Evolutionary conservation across 345 rosid species (phyloP), one percentile per base, ranked within the genome.

Genomic region (Eucalyptus curtisii): DNA sequence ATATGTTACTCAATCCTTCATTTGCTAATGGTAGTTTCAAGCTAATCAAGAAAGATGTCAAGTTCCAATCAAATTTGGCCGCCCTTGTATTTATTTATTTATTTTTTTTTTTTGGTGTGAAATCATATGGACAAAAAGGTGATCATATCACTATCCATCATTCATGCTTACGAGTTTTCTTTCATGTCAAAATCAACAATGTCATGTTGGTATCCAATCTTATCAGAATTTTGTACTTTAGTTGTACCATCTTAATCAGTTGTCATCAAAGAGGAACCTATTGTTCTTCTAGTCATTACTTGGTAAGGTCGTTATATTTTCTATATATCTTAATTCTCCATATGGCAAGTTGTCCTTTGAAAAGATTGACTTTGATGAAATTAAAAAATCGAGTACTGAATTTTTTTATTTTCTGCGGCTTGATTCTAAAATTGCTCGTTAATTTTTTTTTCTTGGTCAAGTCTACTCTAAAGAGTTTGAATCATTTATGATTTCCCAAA

Each of bases 151-250:
- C 76, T 66, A 33, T 64, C 4, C 6, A 4, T 64, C 5, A 5
- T 49, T 49, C 50, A 49, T 14, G 50, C 17, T 13, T 14, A 49
- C 7, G 15, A 49, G 50, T 49, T 6, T 49, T 14, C 50, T 14
- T 49, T 1, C 1, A 0, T 49, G 50, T 14, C 50, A 14, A 49
- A 49, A 14, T 14, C 2, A 6, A 14, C 1, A 1, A 14, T 49
- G 50, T 49, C 6, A 49, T 4, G 2, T 49, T 2, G 1, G 3
- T 45, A 45, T 45, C 10, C 8, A 45, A 45, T 45, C 47, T 45
- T 45, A 14, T 15, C 20, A 4, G 40, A n/a, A 66, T n/a, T 16
- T 0, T n/a, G 20, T 15, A 66, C 40, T 14, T 66, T 15, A 15
- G 40, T n/a, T 15, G 40, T 4, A 31, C 20, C 76, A 66, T 31